Percentiles rank a stretch among this genome's conserved stretches.
These are phyloP conservation scores for Skeletonema costatum DNA, from an alignment of 108 stramenopile genomes.

Conservation along the genomic window DNA sequence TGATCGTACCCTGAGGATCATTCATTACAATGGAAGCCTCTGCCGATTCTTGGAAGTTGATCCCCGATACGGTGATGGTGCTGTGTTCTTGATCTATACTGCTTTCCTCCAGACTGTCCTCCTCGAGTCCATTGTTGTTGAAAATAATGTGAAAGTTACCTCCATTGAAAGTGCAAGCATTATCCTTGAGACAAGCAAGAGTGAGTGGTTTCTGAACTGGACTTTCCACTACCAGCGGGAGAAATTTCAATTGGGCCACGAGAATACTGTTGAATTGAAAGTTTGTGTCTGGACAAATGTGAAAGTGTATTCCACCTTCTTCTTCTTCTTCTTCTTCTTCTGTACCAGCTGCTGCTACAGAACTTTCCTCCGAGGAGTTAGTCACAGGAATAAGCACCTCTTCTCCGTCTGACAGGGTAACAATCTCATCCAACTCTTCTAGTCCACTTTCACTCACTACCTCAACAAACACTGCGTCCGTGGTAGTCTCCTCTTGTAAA, in stretches of 20 bases:
- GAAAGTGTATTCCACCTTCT: neutral
- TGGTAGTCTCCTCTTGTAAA: neutral
- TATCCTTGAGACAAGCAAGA: neutral
- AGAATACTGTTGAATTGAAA: neutral
- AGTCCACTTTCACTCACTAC: neutral
- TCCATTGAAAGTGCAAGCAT: neutral
- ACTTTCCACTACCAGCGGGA: neutral
- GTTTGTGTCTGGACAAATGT: neutral
- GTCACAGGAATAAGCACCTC: neutral
- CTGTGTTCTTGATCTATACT: neutral
- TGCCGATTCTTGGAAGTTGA: slow-evolving; percentile 21
- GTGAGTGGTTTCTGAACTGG: neutral
- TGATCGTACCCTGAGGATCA: slow-evolving; percentile 40
- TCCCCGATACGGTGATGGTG: slow-evolving; percentile 19
- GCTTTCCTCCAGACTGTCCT: neutral
- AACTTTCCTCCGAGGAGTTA: neutral
- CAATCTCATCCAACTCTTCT: neutral
- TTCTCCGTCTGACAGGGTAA: neutral
- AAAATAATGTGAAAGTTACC: neutral
- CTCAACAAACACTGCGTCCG: neutral
- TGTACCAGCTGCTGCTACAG: neutral
- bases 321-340: neutral
- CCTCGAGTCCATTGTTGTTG: neutral
- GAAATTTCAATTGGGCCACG: neutral
- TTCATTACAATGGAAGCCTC: slow-evolving; percentile 33